These are phyloP conservation scores for Lanzia echinophila DNA, from an alignment of 2,329 filamentous ascomycete species.

Conservation along the genomic window DNA sequence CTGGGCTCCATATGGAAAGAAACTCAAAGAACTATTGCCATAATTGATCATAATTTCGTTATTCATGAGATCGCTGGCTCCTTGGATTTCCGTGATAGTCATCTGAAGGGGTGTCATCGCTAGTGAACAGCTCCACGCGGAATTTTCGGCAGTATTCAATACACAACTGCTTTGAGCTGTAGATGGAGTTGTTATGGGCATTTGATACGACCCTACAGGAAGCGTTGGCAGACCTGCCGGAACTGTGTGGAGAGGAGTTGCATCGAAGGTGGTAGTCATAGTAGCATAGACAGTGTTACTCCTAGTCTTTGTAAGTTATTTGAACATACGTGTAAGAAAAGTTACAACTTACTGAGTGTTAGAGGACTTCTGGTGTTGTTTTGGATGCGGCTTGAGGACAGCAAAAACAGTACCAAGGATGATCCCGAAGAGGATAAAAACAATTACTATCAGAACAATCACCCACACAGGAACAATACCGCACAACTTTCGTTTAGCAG, in stretches of 20 bases:
- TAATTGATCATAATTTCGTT: constrained; percentile 32
- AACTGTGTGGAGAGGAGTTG: constrained; percentile 42
- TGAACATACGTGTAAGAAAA: too few species aligned
- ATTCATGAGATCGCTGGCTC: constrained; percentile 19
- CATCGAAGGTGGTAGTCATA: constrained; percentile 40
- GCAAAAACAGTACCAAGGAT: constrained; percentile 42
- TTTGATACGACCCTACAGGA: constrained; percentile 46
- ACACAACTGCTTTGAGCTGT: constrained; percentile 50
- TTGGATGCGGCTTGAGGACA: constrained; percentile 20
- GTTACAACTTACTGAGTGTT: not conserved
- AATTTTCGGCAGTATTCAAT: constrained; percentile 44
- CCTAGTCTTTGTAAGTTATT: too few species aligned
- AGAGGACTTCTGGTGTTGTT: too few species aligned
- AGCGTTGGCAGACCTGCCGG: constrained; percentile 47
- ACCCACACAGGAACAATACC: constrained; percentile 58
- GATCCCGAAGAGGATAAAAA: constrained; percentile 51
- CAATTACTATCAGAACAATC: constrained; percentile 44
- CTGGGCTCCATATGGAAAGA: constrained; percentile 55
- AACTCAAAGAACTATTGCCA: constrained; percentile 33
- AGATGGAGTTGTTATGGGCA: constrained; percentile 46
- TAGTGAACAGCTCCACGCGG: constrained; percentile 59
- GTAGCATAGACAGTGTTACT: constrained; percentile 14
- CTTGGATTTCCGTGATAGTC: constrained; percentile 13
- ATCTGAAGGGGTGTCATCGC: constrained; percentile 19
- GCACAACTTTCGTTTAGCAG: constrained; percentile 49